Percentiles rank a stretch among this genome's conserved stretches.
Conservation (phyloP, 2,329 filamentous ascomycete species). For the Hypoxylon sp. region DNA sequence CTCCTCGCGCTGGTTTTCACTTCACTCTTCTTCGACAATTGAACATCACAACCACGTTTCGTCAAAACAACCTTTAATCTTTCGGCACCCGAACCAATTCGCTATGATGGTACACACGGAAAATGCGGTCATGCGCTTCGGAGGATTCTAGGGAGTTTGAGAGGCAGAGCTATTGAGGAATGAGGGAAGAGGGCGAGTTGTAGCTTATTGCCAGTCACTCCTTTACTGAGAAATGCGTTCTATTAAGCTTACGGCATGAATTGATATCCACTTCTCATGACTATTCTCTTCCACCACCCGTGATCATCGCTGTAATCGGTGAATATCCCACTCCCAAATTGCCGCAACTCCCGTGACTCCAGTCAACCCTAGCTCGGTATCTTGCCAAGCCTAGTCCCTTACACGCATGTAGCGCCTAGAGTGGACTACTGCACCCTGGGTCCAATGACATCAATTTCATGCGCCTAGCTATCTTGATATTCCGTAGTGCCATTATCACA, state of each 20-base stretch:
- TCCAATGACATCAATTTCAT: constrained; percentile 31
- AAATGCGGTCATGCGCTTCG: constrained; percentile 13
- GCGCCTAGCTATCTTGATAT: constrained; percentile 17
- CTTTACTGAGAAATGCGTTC: constrained; percentile 23
- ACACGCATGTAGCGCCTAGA: constrained; percentile 3
- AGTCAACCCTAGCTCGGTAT: not conserved
- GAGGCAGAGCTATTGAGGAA: constrained; percentile 7
- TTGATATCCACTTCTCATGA: not conserved
- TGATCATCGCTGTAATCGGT: not conserved
- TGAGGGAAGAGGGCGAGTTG: constrained; percentile 8
- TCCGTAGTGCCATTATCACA: not conserved
- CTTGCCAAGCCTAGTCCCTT: constrained; percentile 16
- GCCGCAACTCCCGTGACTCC: not conserved
- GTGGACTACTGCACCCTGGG: constrained; percentile 17
- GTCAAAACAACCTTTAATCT: constrained; percentile 22
- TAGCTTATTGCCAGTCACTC: constrained; percentile 36
- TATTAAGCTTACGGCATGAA: constrained; percentile 9
- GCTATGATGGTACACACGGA: constrained; percentile 6
- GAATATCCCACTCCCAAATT: not conserved
- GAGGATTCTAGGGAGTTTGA: constrained; percentile 18
- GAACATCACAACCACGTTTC: not conserved
- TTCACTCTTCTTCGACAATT: constrained; percentile 20
- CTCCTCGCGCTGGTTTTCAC: constrained; percentile 24
- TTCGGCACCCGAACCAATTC: constrained; percentile 12
- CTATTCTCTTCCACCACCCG: not conserved